Evolutionary conservation across 345 rosid genomes (phyloP).

Genomic region (Hibiscus tridactylites): DNA sequence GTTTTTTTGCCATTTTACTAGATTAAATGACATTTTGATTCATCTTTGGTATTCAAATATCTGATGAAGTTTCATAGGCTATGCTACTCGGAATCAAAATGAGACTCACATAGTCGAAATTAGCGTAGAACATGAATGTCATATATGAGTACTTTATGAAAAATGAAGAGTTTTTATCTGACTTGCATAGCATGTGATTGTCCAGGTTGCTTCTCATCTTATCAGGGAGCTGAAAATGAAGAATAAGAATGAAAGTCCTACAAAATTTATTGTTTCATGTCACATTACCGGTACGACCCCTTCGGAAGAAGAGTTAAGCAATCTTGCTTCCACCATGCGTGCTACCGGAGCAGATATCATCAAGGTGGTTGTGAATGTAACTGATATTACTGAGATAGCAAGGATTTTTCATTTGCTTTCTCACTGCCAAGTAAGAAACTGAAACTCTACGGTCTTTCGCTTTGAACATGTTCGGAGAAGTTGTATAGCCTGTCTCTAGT

Average conservation of each 20-base stretch:
- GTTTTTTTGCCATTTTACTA: no score
- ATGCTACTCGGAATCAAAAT: neutral
- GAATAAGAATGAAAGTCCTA: slow-evolving; percentile 5
- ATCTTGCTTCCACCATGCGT: slow-evolving; percentile 29
- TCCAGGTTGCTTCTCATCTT: slow-evolving; percentile 40
- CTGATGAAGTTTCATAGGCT: neutral
- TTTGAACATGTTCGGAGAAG: neutral
- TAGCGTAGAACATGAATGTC: neutral
- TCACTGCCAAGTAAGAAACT: slow-evolving; percentile 26
- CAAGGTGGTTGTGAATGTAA: slow-evolving; percentile 30
- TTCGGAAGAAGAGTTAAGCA: slow-evolving; percentile 29
- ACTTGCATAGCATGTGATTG: slow-evolving; percentile 8
- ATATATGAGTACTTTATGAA: neutral
- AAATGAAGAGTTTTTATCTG: neutral
- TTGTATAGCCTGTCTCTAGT: neutral
- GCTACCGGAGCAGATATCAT: slow-evolving; percentile 44
- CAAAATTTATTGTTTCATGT: slow-evolving; percentile 41
- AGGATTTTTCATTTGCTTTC: slow-evolving; percentile 36
- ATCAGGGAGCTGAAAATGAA: slow-evolving; percentile 18
- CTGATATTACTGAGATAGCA: slow-evolving; percentile 40
- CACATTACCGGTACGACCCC: slow-evolving; percentile 29
- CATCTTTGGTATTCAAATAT: neutral
- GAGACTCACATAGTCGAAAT: neutral
- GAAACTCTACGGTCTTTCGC: neutral
- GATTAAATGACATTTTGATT: no score